Percentiles rank a stretch among this genome's conserved stretches.
Evolutionary conservation across 2,329 filamentous ascomycete genomes (phyloP).

Genomic region (Zymoseptoria ardabiliae): DNA sequence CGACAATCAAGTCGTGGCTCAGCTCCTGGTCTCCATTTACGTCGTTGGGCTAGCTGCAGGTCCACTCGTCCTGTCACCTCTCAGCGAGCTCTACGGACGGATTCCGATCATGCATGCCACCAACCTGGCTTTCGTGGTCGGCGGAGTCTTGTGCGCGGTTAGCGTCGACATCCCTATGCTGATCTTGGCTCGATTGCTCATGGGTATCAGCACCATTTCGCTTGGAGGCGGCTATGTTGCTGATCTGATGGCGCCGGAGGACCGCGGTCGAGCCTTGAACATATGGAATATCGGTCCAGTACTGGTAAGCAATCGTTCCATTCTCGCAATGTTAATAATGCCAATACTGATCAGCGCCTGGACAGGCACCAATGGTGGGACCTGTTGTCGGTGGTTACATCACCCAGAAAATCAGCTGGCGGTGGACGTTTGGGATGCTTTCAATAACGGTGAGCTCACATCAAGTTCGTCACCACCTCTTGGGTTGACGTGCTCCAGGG

Average conservation of each 20-base stretch:
- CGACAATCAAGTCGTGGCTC: not conserved
- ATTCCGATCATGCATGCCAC: conserved; percentile 14
- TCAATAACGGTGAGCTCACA: conserved; percentile 1
- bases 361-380: conserved; percentile 3
- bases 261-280: conserved; percentile 2
- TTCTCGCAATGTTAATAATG: conserved; percentile 27
- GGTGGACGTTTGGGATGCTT: conserved; percentile 3
- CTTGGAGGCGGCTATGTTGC: conserved; percentile 30
- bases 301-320: conserved; percentile 10
- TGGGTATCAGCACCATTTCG: conserved; percentile 12
- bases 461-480: not conserved
- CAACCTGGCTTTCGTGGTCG: not conserved
- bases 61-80: conserved; percentile 37
- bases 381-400: conserved; percentile 4
- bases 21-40: conserved; percentile 49
- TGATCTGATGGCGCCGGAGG: conserved; percentile 13
- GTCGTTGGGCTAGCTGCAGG: conserved; percentile 48
- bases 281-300: conserved; percentile 9
- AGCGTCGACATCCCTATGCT: not conserved
- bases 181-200: not conserved
- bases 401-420: not conserved
- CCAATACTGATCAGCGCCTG: conserved; percentile 6
- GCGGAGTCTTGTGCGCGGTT: not conserved
- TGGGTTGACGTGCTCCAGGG: not conserved
- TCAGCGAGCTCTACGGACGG: conserved; percentile 32